Conservation (phyloP, 768 basidiomycete species). For the Cantharellus anzutake region DNA sequence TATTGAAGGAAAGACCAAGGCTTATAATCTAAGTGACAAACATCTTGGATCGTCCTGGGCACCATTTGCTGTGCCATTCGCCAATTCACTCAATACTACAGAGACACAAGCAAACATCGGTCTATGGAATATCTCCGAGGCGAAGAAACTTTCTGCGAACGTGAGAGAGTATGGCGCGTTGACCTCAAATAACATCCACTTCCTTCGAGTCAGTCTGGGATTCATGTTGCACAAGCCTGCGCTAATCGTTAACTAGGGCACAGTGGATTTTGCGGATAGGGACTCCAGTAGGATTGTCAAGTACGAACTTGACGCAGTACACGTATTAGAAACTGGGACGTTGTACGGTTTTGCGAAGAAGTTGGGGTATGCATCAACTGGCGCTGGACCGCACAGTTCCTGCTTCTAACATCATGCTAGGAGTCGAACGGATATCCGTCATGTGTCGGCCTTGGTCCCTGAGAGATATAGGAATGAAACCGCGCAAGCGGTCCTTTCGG, state of each 20-base stretch:
- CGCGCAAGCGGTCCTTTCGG: conserved; percentile 35
- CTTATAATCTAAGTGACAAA: conserved; percentile 41
- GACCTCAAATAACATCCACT: conserved; percentile 18
- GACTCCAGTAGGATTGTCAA: conserved; percentile 22
- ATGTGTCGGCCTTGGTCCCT: conserved; percentile 49
- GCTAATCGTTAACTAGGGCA: conserved; percentile 29
- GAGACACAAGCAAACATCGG: conserved; percentile 2
- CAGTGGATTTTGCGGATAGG: conserved; percentile 41
- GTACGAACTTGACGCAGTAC: conserved; percentile 60
- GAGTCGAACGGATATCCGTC: conserved; percentile 36
- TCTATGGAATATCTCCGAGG: too few relatives aligned
- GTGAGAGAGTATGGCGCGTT: conserved; percentile 47
- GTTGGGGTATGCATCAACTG: conserved; percentile 26
- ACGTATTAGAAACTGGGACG: conserved; percentile 51
- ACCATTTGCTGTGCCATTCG: conserved; percentile 28
- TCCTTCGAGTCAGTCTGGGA: neutral
- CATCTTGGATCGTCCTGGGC: conserved; percentile 29
- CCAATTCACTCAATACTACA: conserved; percentile 32
- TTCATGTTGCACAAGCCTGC: neutral
- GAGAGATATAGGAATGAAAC: conserved; percentile 35
- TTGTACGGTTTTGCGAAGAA: conserved; percentile 60
- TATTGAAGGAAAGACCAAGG: conserved; percentile 39
- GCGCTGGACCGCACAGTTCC: neutral
- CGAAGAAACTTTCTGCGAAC: conserved; percentile 19
- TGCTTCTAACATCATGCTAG: neutral